phyloP scores from a whole-genome alignment of 495 filamentous ascomycete species.

The Parachaetomium inaequale region DNA sequence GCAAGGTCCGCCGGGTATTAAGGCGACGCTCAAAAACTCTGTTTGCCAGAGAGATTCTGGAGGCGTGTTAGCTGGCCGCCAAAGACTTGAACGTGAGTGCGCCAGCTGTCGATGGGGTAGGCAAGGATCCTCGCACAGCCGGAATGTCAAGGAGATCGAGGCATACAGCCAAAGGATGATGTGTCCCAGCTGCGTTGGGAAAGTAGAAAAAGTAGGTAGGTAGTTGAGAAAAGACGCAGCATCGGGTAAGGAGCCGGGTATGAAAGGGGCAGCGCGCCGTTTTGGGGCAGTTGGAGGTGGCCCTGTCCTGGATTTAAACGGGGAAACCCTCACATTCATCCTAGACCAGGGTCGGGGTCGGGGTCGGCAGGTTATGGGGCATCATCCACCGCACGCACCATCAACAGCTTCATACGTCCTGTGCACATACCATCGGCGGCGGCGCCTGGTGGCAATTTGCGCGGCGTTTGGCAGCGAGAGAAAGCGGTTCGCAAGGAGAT shows the following conservation, averaged over 20 bases:
- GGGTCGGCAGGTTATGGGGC: constrained; percentile 21
- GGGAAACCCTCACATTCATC: constrained; percentile 19
- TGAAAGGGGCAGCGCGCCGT: constrained; percentile 13
- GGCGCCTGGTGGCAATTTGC: not conserved
- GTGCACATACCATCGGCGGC: not conserved
- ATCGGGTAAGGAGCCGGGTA: constrained; percentile 16
- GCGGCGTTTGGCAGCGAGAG: not conserved
- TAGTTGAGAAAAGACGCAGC: constrained; percentile 8
- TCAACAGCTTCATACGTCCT: not conserved
- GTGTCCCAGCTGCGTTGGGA: not conserved
- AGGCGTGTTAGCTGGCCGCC: not conserved
- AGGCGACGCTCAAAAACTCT: not conserved
- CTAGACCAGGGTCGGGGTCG: constrained; percentile 9
- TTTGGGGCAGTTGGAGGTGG: constrained; percentile 1
- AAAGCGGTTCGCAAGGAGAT: not conserved
- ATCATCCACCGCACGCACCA: constrained; percentile 1
- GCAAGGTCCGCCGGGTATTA: not conserved
- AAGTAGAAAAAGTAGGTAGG: not conserved
- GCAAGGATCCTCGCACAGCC: not conserved
- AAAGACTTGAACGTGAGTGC: not conserved
- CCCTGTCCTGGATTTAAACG: constrained; percentile 18
- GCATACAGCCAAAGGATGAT: not conserved
- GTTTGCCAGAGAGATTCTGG: not conserved
- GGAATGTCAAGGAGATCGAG: not conserved
- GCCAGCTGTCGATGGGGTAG: not conserved